phyloP scores from a whole-genome alignment of 495 filamentous ascomycete species.

The Daldinia bambusicola region DNA sequence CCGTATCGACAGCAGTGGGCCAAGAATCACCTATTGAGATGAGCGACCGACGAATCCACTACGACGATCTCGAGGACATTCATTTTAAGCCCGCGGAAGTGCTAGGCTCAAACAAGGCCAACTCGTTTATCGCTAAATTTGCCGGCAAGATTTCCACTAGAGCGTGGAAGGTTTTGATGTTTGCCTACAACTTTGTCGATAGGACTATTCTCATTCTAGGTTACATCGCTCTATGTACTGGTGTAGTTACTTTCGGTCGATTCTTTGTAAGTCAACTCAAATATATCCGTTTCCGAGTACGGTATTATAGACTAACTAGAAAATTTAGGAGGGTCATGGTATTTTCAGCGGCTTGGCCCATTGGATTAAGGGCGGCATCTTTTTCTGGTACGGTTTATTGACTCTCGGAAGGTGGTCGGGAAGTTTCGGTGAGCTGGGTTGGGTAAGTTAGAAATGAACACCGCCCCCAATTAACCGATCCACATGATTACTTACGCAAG shows the following conservation, averaged over 20 bases:
- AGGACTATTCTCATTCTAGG: slow-evolving; percentile 62
- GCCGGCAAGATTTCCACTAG: slow-evolving; percentile 54
- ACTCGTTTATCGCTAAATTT: slow-evolving; percentile 46
- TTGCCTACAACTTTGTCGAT: slow-evolving; percentile 57
- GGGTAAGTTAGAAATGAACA: slow-evolving; percentile 61
- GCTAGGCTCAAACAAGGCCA: slow-evolving; percentile 45
- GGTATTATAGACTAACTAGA: slow-evolving; percentile 20
- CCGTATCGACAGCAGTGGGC: slow-evolving; percentile 66
- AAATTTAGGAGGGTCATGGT: slow-evolving; percentile 60
- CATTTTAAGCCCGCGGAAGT: slow-evolving; percentile 49
- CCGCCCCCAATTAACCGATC: slow-evolving; percentile 11
- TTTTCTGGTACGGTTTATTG: slow-evolving; percentile 92
- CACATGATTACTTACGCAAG: slow-evolving; percentile 25
- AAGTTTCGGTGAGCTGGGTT: slow-evolving; percentile 89
- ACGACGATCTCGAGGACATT: slow-evolving; percentile 56
- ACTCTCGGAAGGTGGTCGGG: slow-evolving; percentile 92
- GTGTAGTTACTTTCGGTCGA: slow-evolving; percentile 67
- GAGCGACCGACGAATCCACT: slow-evolving; percentile 61
- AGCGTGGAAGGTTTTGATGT: slow-evolving; percentile 55
- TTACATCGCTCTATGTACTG: slow-evolving; percentile 68
- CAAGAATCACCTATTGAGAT: slow-evolving; percentile 64
- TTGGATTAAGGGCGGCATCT: slow-evolving; percentile 96
- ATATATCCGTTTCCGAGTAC: slow-evolving; percentile 11
- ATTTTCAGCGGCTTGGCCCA: slow-evolving; percentile 92
- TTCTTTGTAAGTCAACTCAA: slow-evolving; percentile 63